phyloP scores from a whole-genome alignment of 2,329 filamentous ascomycete species.

The Penicillium sp. region DNA sequence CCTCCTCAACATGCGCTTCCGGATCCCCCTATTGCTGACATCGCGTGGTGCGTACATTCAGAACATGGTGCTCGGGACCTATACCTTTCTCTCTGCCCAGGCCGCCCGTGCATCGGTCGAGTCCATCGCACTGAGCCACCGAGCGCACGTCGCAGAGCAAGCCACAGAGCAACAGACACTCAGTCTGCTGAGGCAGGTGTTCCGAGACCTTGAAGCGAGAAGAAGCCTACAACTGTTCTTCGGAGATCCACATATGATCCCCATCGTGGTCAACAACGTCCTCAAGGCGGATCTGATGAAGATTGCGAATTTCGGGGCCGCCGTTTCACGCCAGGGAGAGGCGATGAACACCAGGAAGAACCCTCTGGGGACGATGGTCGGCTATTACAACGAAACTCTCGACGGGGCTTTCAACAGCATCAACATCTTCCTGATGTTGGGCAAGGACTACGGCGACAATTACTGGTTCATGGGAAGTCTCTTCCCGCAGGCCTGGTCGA shows the following conservation, averaged over 20 bases:
- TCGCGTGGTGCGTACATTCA: conserved; percentile 8
- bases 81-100: conserved; percentile 8
- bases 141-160: conserved; percentile 4
- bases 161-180: conserved; percentile 4
- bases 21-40: conserved; percentile 2
- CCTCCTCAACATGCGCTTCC: conserved; percentile 7
- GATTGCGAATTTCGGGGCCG: conserved; percentile 8
- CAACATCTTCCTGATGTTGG: conserved; percentile 13
- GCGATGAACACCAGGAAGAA: conserved; percentile 6
- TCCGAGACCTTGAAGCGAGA: conserved; percentile 6
- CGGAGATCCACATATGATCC: conserved; percentile 2
- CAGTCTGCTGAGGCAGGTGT: conserved; percentile 5
- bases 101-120: conserved; percentile 1
- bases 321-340: conserved; percentile 10
- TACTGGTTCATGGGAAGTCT: conserved; percentile 14
- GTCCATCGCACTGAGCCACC: conserved; percentile 7
- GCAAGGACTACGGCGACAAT: conserved; percentile 11
- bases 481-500: conserved; percentile 10
- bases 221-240: conserved; percentile 5
- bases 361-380: conserved; percentile 9
- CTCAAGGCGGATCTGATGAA: conserved; percentile 13
- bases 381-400: conserved; percentile 12
- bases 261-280: conserved; percentile 12
- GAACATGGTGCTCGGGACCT: conserved; percentile 13
- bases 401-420: conserved; percentile 5